phyloP scores from a whole-genome alignment of 2,329 filamentous ascomycete species.

The Ophiostoma sp. region DNA sequence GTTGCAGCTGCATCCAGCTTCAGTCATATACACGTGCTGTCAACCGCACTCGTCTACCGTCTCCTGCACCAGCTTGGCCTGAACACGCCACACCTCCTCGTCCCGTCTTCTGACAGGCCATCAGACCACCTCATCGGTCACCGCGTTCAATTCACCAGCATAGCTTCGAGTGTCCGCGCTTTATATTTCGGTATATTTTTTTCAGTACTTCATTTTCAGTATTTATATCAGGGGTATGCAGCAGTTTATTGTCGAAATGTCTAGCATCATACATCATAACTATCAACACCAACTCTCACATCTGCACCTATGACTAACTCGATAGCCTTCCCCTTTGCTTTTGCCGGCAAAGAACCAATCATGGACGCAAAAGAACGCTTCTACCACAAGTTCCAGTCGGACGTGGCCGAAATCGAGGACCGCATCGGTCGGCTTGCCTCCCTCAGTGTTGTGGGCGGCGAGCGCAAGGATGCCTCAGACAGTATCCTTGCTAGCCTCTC shows the following conservation, averaged over 20 bases:
- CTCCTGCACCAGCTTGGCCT: not conserved
- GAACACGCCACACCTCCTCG: not conserved
- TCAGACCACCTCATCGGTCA: not conserved
- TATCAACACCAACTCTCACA: not conserved
- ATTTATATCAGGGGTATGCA: not conserved
- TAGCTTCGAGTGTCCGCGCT: too few relatives aligned
- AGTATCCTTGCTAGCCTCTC: slow-evolving; percentile 74
- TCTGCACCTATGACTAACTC: not conserved
- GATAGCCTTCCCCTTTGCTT: not conserved
- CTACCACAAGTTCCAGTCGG: slow-evolving; percentile 75
- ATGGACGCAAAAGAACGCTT: slow-evolving; percentile 68
- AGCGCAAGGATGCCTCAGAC: slow-evolving; percentile 75
- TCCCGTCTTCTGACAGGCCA: not conserved
- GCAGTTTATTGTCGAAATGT: not conserved
- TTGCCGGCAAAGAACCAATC: slow-evolving; percentile 26
- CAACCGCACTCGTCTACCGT: not conserved
- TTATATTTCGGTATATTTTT: too few relatives aligned
- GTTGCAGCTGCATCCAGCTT: not conserved
- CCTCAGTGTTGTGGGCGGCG: slow-evolving; percentile 59
- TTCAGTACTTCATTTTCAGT: not conserved
- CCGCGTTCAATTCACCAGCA: too few relatives aligned
- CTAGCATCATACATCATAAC: not conserved
- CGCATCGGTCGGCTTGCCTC: slow-evolving; percentile 65
- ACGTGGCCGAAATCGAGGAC: slow-evolving; percentile 68
- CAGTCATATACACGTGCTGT: not conserved